These are phyloP conservation scores for Lyophyllum semitale DNA, from an alignment of 768 basidiomycete species.

Conservation along the genomic window DNA sequence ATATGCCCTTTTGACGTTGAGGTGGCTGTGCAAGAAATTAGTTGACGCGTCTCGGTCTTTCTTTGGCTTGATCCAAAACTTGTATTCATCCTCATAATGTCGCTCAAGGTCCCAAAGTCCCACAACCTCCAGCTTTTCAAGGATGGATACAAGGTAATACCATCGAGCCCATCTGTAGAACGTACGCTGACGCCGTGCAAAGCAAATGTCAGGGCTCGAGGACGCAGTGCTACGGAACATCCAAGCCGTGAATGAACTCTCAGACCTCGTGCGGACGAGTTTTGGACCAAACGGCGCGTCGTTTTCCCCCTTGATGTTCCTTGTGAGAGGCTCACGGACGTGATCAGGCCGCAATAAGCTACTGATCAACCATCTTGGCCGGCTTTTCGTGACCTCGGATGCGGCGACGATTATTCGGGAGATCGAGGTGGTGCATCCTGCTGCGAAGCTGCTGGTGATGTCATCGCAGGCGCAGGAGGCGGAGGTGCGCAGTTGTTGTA, in stretches of 20 bases:
- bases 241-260: conserved; percentile 92
- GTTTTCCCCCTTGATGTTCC: conserved; percentile 25
- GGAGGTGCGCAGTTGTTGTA: conserved; percentile 62
- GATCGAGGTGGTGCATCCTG: conserved; percentile 98
- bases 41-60: conserved; percentile 20
- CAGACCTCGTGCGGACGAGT: conserved; percentile 93
- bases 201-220: conserved; percentile 88
- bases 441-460: conserved; percentile 99
- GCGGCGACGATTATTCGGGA: conserved; percentile 98
- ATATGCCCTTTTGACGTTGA: neutral
- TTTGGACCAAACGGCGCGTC: conserved; percentile 93
- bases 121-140: conserved; percentile 93
- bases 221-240: conserved; percentile 98
- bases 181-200: conserved; percentile 13
- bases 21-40: conserved; percentile 25
- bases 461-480: conserved; percentile 94
- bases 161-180: neutral
- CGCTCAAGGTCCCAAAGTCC: conserved; percentile 91
- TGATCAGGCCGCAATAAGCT: conserved; percentile 91
- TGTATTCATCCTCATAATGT: conserved; percentile 52
- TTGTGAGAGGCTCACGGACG: neutral
- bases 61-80: conserved; percentile 10
- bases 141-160: conserved; percentile 87
- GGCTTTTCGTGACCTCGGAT: conserved; percentile 97
- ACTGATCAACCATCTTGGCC: conserved; percentile 94